phyloP scores from a whole-genome alignment of 2,329 filamentous ascomycete genomes.

The Sporothrix variecibatus region DNA sequence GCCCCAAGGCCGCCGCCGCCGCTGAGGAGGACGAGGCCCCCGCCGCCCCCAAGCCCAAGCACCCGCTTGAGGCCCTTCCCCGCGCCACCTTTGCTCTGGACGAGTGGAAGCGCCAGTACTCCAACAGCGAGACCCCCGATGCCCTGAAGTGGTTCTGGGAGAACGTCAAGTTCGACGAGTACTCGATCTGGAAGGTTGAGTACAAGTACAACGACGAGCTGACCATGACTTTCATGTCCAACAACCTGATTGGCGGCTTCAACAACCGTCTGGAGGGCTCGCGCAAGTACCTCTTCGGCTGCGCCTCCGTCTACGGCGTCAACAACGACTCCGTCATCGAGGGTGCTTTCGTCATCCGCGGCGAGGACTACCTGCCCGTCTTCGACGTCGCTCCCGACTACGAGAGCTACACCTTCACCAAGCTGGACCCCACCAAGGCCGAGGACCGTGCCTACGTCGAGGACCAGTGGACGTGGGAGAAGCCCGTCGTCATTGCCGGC shows the following conservation, averaged over 20 bases:
- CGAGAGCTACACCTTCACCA: slow-evolving; percentile 95
- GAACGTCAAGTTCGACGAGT: slow-evolving; percentile 90
- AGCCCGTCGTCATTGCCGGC: slow-evolving; percentile 74
- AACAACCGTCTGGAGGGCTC: slow-evolving; percentile 95
- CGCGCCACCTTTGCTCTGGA: slow-evolving; percentile 82
- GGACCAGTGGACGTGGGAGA: slow-evolving; percentile 90
- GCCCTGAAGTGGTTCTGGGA: slow-evolving; percentile 99
- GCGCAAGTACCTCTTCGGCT: slow-evolving; percentile 97
- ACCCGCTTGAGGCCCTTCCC: slow-evolving; percentile 84
- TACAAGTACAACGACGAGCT: slow-evolving; percentile 99
- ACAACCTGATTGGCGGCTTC: slow-evolving; percentile 98
- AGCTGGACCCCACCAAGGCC: slow-evolving; percentile 85
- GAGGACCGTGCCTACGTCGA: slow-evolving; percentile 87
- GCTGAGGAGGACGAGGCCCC: slow-evolving; percentile 53
- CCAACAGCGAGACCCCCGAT: slow-evolving; percentile 84
- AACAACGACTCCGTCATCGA: slow-evolving; percentile 88
- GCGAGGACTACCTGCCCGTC: slow-evolving; percentile 79
- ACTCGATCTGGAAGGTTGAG: slow-evolving; percentile 89
- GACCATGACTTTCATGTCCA: slow-evolving; percentile 96
- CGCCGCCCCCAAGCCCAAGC: slow-evolving; percentile 82
- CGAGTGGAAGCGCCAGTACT: slow-evolving; percentile 99
- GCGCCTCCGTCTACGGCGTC: slow-evolving; percentile 82
- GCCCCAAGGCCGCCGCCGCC: slow-evolving; percentile 49
- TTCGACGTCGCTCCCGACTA: slow-evolving; percentile 97
- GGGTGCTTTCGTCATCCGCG: slow-evolving; percentile 93